Percentiles rank a stretch among this genome's conserved stretches.
Evolutionary conservation across 768 basidiomycete species (phyloP).

Genomic region (Daedalea quercina): DNA sequence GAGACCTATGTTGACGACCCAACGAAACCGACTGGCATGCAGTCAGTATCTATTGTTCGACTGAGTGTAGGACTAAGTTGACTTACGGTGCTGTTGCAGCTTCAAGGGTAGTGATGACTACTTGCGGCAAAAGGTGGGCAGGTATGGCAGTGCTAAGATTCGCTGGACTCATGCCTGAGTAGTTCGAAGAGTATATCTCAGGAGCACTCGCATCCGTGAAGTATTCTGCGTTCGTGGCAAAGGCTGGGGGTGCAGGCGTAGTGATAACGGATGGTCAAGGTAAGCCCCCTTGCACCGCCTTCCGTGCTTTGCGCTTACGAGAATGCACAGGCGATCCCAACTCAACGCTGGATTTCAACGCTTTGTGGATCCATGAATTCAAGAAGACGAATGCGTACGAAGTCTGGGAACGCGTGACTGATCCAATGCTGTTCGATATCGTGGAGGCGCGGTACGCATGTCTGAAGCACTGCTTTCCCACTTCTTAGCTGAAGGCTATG

Average conservation of each 20-base stretch:
- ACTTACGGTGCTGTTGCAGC: slow-evolving; percentile 28
- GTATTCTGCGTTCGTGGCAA: slow-evolving; percentile 79
- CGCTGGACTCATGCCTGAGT: neutral
- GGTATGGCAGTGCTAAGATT: neutral
- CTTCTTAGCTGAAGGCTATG: neutral
- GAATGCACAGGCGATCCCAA: slow-evolving; percentile 45
- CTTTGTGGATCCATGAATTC: slow-evolving; percentile 84
- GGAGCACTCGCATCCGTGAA: slow-evolving; percentile 85
- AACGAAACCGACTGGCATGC: slow-evolving; percentile 48
- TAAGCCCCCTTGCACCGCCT: slow-evolving; percentile 10
- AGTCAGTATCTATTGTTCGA: slow-evolving; percentile 36
- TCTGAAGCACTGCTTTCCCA: neutral
- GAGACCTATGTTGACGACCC: slow-evolving; percentile 70
- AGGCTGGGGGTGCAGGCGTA: slow-evolving; percentile 55
- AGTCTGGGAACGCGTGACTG: slow-evolving; percentile 87
- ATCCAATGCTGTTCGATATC: slow-evolving; percentile 91
- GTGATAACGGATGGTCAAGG: slow-evolving; percentile 63
- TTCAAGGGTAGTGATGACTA: slow-evolving; percentile 98
- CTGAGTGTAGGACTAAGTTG: neutral
- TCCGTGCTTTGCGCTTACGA: neutral
- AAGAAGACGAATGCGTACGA: slow-evolving; percentile 81
- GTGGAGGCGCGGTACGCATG: slow-evolving; percentile 78
- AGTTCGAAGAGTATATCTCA: slow-evolving; percentile 94
- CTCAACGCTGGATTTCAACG: slow-evolving; percentile 76
- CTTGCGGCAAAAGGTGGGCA: slow-evolving; percentile 70